Conservation (phyloP, 306 rosid species). For the Astragalus glycyphyllos region DNA sequence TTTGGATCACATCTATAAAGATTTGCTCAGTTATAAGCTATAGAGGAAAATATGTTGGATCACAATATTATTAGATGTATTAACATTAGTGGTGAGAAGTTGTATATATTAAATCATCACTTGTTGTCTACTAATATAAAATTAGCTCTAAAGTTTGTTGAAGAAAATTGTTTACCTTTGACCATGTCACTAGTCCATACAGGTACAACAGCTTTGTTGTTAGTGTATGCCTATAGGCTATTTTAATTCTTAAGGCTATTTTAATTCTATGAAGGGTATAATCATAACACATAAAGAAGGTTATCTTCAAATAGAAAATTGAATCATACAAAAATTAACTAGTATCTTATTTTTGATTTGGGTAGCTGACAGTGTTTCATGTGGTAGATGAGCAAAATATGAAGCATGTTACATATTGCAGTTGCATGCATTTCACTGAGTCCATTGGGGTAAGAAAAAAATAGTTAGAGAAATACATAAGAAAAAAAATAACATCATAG, state of each 20-base stretch:
- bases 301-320: constrained; percentile 11
- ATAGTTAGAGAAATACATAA: background rate
- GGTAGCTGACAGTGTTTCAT: constrained; percentile 14
- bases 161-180: constrained; percentile 6
- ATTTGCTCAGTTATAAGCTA: constrained; percentile 24
- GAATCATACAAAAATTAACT: constrained; percentile 19
- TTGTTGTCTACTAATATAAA: constrained; percentile 4
- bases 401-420: constrained; percentile 36
- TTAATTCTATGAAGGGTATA: background rate
- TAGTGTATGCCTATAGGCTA: too few relatives aligned
- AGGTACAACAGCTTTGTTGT: constrained; percentile 10
- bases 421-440: constrained; percentile 33
- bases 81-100: constrained; percentile 24
- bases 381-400: constrained; percentile 37
- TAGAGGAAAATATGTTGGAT: constrained; percentile 25
- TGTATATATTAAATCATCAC: constrained; percentile 7
- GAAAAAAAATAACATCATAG: constrained; percentile 28
- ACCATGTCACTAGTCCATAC: constrained; percentile 1
- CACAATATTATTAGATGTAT: constrained; percentile 17
- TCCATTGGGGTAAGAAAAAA: constrained; percentile 29
- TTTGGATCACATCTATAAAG: constrained; percentile 32
- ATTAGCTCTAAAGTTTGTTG: background rate
- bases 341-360: constrained; percentile 9
- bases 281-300: constrained; percentile 1
- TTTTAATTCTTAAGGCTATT: too few relatives aligned